Evolutionary conservation across 345 rosid species (phyloP), one percentile per base, ranked within the genome.

Genomic region (Luvunga scandens): DNA sequence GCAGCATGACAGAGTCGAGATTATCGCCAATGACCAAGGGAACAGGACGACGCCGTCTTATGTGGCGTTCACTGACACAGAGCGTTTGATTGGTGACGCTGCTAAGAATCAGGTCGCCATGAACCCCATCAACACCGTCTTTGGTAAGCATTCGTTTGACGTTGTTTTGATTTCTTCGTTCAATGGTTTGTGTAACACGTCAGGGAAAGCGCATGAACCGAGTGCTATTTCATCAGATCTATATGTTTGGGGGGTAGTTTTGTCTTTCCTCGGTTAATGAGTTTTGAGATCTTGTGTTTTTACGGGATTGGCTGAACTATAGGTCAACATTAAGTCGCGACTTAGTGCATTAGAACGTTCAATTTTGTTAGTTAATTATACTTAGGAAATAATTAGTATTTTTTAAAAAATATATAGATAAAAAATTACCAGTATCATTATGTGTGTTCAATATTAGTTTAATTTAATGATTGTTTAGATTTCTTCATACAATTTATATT

Each of bases 71-170:
- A 87, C 88, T 0, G 92, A 90, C n/a, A 77, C 82, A 6, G 89
- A 88, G 76, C 86, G 92, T 56, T 73, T 89, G 85, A 90, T 90
- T 13, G 91, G 94, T 22, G 92, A 88, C 55, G 90, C 93, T 4
- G 88, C 90, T 2, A 87, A 90, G 91, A 89, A 89, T 64, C 92
- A 89, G 71, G 92, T 89, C 22, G 92, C 92, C 73, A 87, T 88
- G 89, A 88, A 90, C 68, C 93, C 93, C 0, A 71, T 64, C 22
- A 90, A 90, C 85, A 88, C 91, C 25, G 89, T 90, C 56, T 90
- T 89, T 69, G 89, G 91, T 89, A 81, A 76, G 89, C 60, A 16
- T 56, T 72, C 42, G 57, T 31, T 31, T 13, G 18, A 10, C 22
- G 30, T 10, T 12, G 21, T 16, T 3, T 9, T 42, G 2, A 22